Evolutionary conservation across 1,284 basidiomycete species (phyloP).

Genomic region (Austroboletus olivaceoglutinosus): DNA sequence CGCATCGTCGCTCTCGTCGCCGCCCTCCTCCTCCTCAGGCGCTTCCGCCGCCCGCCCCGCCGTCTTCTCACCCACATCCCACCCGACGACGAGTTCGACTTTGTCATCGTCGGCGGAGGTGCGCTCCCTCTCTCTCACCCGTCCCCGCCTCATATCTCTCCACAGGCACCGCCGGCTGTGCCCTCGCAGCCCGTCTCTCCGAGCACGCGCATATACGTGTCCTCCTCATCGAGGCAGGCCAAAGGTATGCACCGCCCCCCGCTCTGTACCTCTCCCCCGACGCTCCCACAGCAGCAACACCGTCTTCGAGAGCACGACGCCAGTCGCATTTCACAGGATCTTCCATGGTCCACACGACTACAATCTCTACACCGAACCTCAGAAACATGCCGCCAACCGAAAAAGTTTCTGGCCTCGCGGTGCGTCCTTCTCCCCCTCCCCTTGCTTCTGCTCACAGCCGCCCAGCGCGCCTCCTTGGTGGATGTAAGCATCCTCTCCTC

Average conservation of each 20-base stretch:
- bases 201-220: slow-evolving; percentile 57
- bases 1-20: slow-evolving; percentile 1
- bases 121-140: slow-evolving; percentile 1
- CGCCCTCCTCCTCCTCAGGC: slow-evolving; percentile 7
- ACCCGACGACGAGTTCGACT: slow-evolving; percentile 48
- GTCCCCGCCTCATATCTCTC: neutral
- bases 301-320: slow-evolving; percentile 40
- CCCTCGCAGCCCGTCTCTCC: slow-evolving; percentile 60
- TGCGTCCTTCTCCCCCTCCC: slow-evolving; percentile 23
- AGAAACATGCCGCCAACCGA: slow-evolving; percentile 45
- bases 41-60: neutral
- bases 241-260: slow-evolving; percentile 43
- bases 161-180: slow-evolving; percentile 67
- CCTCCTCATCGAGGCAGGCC: slow-evolving; percentile 63
- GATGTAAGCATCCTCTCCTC: slow-evolving; percentile 47
- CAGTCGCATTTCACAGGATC: slow-evolving; percentile 40
- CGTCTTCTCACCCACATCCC: neutral
- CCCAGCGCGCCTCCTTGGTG: slow-evolving; percentile 63
- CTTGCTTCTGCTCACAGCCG: slow-evolving; percentile 1
- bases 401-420: slow-evolving; percentile 62
- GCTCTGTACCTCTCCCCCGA: neutral
- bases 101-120: slow-evolving; percentile 67
- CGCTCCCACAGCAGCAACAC: slow-evolving; percentile 27
- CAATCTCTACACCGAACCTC: slow-evolving; percentile 54
- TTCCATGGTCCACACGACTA: slow-evolving; percentile 47